Evolutionary conservation across 2,329 filamentous ascomycete species (phyloP).

Genomic region (Aspergillus felis): DNA sequence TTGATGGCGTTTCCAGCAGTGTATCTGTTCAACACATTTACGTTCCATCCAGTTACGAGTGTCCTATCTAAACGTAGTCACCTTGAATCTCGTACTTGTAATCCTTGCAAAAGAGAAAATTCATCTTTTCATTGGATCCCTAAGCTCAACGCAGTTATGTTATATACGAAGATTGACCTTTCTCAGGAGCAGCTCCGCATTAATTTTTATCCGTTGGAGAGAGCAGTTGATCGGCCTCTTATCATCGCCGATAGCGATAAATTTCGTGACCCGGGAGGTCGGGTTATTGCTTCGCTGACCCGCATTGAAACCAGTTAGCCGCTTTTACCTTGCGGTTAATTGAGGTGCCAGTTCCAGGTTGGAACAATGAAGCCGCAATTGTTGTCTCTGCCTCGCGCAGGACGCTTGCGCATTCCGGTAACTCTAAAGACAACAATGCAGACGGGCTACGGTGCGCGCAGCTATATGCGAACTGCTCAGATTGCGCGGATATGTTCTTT

Average conservation of each 20-base stretch:
- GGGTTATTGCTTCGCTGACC: not conserved
- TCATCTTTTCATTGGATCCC: not conserved
- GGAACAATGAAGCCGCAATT: slow-evolving; percentile 24
- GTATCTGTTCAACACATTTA: not conserved
- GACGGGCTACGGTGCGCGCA: slow-evolving; percentile 19
- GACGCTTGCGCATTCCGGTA: slow-evolving; percentile 16
- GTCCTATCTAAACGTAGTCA: not conserved
- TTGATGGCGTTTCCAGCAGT: not conserved
- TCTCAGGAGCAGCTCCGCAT: slow-evolving; percentile 12
- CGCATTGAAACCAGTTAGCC: not conserved
- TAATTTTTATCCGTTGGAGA: slow-evolving; percentile 20
- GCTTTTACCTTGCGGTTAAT: slow-evolving; percentile 3
- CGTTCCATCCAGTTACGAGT: not conserved
- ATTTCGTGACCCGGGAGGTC: not conserved
- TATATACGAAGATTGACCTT: not conserved
- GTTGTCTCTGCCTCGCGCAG: slow-evolving; percentile 18
- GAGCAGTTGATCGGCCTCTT: slow-evolving; percentile 12
- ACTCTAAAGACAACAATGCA: slow-evolving; percentile 6
- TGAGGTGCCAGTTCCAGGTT: slow-evolving; percentile 6
- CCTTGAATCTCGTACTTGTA: not conserved
- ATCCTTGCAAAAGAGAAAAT: not conserved
- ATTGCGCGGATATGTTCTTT: slow-evolving; percentile 14
- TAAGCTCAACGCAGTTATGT: not conserved
- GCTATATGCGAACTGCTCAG: slow-evolving; percentile 20
- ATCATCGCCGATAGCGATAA: slow-evolving; percentile 10